These are phyloP conservation scores for Colletotrichum tofieldiae DNA, from an alignment of 2,329 filamentous ascomycete genomes.

Conservation along the genomic window DNA sequence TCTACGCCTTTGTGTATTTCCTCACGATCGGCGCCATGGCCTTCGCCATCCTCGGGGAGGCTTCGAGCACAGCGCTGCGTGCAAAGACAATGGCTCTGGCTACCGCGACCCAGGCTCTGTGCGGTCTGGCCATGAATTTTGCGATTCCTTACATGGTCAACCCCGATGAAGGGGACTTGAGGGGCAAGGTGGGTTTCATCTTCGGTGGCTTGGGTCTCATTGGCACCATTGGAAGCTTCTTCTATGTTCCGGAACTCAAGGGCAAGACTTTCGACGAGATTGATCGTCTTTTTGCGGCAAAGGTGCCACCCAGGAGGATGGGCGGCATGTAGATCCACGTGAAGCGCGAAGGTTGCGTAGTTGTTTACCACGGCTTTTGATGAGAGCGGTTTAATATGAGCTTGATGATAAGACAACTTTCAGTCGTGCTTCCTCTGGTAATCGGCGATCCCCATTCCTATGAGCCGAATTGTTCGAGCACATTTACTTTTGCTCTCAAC, in stretches of 20 bases:
- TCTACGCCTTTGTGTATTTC: slow-evolving; percentile 55
- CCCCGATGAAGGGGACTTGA: slow-evolving; percentile 50
- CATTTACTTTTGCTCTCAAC: background rate
- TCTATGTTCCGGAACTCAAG: slow-evolving; percentile 46
- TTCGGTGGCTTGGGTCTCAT: slow-evolving; percentile 42
- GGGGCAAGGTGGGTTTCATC: slow-evolving; percentile 51
- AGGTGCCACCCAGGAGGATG: slow-evolving; percentile 28
- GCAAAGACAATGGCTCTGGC: slow-evolving; percentile 62
- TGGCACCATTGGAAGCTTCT: slow-evolving; percentile 45
- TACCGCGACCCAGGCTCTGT: slow-evolving; percentile 57
- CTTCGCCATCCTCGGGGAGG: slow-evolving; percentile 69
- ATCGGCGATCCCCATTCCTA: too few relatives aligned
- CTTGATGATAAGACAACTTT: background rate
- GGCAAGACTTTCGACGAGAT: slow-evolving; percentile 46
- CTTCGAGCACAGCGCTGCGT: slow-evolving; percentile 60
- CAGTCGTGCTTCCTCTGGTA: background rate
- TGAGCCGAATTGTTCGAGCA: too few relatives aligned
- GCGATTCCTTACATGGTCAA: slow-evolving; percentile 49
- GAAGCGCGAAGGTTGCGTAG: background rate
- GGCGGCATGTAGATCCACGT: slow-evolving; percentile 4
- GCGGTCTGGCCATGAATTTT: slow-evolving; percentile 52
- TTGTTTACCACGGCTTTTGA: background rate
- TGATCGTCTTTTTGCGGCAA: slow-evolving; percentile 50
- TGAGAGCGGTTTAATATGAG: background rate
- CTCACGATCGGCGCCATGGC: slow-evolving; percentile 53